Evolutionary conservation across 2,329 filamentous ascomycete genomes (phyloP).

Genomic region (Cladosporium sp.): DNA sequence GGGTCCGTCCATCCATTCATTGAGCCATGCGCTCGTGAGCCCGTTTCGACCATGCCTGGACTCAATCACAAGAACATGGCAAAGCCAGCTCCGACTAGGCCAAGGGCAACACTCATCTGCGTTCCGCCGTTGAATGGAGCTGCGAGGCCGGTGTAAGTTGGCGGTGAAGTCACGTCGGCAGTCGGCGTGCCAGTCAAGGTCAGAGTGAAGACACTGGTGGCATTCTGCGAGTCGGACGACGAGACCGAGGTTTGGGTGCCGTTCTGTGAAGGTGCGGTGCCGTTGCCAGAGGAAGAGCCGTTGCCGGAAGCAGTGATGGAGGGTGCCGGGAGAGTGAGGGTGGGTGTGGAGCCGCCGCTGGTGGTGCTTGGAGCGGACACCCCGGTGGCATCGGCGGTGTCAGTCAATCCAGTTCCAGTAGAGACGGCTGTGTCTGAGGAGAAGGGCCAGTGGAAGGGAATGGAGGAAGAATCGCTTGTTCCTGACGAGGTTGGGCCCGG

Average conservation of each 20-base stretch:
- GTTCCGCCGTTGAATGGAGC: background rate
- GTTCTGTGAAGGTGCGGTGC: constrained; percentile 5
- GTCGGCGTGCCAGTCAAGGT: constrained; percentile 7
- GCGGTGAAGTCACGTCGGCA: background rate
- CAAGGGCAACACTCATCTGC: background rate
- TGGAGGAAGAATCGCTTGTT: background rate
- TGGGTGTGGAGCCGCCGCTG: background rate
- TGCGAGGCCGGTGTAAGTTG: background rate
- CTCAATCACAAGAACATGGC: constrained; percentile 11
- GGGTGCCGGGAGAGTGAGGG: background rate
- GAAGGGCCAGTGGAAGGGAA: constrained; percentile 14
- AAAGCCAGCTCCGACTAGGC: background rate
- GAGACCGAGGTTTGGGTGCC: background rate
- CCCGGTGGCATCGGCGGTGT: constrained; percentile 3
- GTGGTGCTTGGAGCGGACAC: background rate
- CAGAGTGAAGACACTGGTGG: background rate
- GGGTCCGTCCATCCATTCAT: background rate
- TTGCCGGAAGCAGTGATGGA: background rate
- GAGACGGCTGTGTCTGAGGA: background rate
- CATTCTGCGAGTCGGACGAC: constrained; percentile 4
- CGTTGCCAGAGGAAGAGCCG: background rate
- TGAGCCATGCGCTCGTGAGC: background rate
- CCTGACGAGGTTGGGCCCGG: constrained; percentile 2
- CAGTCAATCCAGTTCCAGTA: background rate
- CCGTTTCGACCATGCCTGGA: background rate